Evolutionary conservation across 495 filamentous ascomycete species (phyloP).

Genomic region (Parathielavia hyrcaniae): DNA sequence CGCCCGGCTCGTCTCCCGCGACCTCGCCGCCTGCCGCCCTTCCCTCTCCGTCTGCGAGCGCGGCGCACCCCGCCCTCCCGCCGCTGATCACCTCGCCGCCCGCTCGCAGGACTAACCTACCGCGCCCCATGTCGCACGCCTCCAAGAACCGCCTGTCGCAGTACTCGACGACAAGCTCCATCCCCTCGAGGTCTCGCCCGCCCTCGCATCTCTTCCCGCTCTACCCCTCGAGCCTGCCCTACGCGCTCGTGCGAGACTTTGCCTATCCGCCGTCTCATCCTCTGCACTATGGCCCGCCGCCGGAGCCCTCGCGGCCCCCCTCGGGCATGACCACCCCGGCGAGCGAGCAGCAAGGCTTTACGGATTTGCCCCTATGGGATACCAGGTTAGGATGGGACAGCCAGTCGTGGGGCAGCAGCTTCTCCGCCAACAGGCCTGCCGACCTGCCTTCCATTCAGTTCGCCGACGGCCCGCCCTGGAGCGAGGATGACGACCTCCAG

Average conservation of each 20-base stretch:
- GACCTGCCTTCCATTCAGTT: conserved; percentile 82
- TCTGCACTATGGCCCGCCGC: conserved; percentile 86
- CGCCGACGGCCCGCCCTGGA: conserved; percentile 90
- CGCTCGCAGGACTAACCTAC: conserved; percentile 50
- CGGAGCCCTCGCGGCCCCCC: conserved; percentile 57
- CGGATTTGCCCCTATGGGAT: conserved; percentile 70
- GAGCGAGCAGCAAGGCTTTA: conserved; percentile 73
- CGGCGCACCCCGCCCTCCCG: conserved; percentile 53
- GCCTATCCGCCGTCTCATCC: conserved; percentile 79
- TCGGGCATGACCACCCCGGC: conserved; percentile 79
- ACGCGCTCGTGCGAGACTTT: conserved; percentile 90
- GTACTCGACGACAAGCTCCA: conserved; percentile 60
- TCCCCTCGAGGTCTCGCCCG: conserved; percentile 69
- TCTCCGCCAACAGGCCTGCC: conserved; percentile 44
- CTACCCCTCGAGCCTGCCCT: conserved; percentile 83
- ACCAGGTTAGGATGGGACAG: conserved; percentile 49
- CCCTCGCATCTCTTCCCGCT: conserved; percentile 69
- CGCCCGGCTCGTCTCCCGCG: conserved; percentile 51
- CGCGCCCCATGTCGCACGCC: conserved; percentile 63
- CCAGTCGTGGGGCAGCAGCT: conserved; percentile 39
- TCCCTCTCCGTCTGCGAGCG: conserved; percentile 48
- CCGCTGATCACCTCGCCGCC: conserved; percentile 58
- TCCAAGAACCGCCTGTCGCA: conserved; percentile 62
- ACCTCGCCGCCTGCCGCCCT: conserved; percentile 45
- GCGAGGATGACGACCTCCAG: conserved; percentile 92